Evolutionary conservation across 495 filamentous ascomycete species (phyloP).

Genomic region (Rhizodiscina lignyota): DNA sequence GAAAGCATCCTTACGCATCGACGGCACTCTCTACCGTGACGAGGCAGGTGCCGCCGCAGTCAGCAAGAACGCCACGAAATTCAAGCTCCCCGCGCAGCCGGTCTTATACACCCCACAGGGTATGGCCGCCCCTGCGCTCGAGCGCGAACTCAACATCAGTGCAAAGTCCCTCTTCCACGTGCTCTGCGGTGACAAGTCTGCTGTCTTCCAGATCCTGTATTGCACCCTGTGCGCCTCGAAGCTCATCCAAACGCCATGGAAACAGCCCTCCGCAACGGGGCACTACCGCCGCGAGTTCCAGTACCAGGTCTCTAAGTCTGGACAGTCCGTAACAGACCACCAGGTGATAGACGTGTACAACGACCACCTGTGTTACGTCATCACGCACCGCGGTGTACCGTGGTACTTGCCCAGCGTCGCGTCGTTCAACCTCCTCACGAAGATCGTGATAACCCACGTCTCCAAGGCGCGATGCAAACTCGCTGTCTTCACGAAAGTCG

Average conservation of each 20-base stretch:
- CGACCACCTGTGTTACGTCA: conserved; percentile 90
- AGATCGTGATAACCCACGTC: conserved; percentile 85
- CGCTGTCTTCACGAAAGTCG: conserved; percentile 69
- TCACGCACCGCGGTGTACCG: conserved; percentile 72
- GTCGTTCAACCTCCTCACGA: conserved; percentile 69
- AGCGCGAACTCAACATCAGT: conserved; percentile 70
- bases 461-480: conserved; percentile 86
- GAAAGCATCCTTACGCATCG: conserved; percentile 42
- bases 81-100: conserved; percentile 69
- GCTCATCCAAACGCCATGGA: conserved; percentile 70
- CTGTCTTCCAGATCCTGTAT: conserved; percentile 83
- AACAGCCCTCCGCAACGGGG: conserved; percentile 46
- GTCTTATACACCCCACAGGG: conserved; percentile 70
- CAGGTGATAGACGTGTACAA: conserved; percentile 85
- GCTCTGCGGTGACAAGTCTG: conserved; percentile 86
- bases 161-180: conserved; percentile 91
- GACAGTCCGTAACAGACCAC: conserved; percentile 56
- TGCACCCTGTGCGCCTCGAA: conserved; percentile 57
- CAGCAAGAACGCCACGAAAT: conserved; percentile 41
- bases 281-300: conserved; percentile 71
- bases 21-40: conserved; percentile 32
- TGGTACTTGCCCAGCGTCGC: conserved; percentile 78
- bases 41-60: conserved; percentile 3
- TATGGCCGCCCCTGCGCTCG: conserved; percentile 51
- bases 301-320: conserved; percentile 28